These are phyloP conservation scores for Heliocybe sulcata DNA, from an alignment of 1,284 basidiomycete species.

Conservation along the genomic window DNA sequence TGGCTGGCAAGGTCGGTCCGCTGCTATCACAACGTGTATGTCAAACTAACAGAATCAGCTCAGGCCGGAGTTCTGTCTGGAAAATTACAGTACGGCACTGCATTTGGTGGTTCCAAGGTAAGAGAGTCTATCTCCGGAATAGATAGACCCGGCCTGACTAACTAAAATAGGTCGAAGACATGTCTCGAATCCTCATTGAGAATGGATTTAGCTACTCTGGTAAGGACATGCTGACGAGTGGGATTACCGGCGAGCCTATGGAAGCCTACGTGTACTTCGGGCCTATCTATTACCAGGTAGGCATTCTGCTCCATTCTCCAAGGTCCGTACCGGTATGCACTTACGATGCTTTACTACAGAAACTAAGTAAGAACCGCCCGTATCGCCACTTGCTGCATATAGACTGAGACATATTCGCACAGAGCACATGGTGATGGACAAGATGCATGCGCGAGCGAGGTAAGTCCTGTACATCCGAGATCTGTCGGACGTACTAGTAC, in stretches of 20 bases:
- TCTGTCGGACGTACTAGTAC: constrained; percentile 3
- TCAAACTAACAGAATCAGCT: background rate
- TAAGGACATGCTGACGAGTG: constrained; percentile 97
- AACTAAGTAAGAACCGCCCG: constrained; percentile 53
- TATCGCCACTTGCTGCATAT: constrained; percentile 8
- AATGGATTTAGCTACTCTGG: constrained; percentile 96
- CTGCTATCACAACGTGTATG: constrained; percentile 1
- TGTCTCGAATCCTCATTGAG: constrained; percentile 93
- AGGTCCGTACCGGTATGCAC: constrained; percentile 17
- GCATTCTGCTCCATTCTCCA: constrained; percentile 16
- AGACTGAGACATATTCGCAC: constrained; percentile 14
- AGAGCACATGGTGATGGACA: constrained; percentile 99
- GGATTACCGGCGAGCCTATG: constrained; percentile 94
- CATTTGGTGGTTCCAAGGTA: constrained; percentile 96
- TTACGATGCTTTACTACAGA: constrained; percentile 33
- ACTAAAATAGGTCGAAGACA: constrained; percentile 80
- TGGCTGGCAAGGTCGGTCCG: constrained; percentile 82
- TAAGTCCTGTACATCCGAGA: constrained; percentile 21
- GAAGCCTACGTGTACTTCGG: constrained; percentile 99
- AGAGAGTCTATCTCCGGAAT: constrained; percentile 3
- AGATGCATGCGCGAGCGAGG: constrained; percentile 99
- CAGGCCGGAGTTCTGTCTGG: constrained; percentile 86
- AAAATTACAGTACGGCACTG: constrained; percentile 88
- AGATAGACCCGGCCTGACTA: background rate
- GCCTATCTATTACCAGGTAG: constrained; percentile 95